These are phyloP conservation scores for Schizochytrium sp. DNA, from an alignment of 108 stramenopile genomes.

Conservation along the genomic window DNA sequence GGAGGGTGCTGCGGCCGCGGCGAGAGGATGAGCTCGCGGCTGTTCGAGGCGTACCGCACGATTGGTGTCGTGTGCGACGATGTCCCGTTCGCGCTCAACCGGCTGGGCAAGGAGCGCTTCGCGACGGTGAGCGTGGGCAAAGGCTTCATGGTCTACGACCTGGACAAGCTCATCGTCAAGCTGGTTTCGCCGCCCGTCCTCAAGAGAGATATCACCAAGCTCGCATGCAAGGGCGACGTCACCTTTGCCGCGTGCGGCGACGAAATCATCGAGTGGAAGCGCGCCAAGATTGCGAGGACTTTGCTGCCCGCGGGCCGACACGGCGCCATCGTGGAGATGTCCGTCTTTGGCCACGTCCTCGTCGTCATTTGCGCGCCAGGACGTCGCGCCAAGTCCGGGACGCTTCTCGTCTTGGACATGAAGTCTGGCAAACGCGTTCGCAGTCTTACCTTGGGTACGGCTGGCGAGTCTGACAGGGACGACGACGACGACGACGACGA, in stretches of 20 bases:
- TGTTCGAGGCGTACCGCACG: slow-evolving; percentile 40
- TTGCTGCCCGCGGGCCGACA: background rate
- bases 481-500: background rate
- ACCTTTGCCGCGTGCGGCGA: background rate
- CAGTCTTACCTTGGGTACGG: background rate
- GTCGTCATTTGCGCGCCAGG: background rate
- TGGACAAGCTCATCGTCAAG: slow-evolving; percentile 13
- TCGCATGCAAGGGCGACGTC: background rate
- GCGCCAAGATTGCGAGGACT: background rate
- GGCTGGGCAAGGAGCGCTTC: slow-evolving; percentile 40
- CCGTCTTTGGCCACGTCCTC: background rate
- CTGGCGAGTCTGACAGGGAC: background rate
- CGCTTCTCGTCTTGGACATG: background rate
- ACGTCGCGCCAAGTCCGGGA: background rate
- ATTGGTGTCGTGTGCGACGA: slow-evolving; percentile 42
- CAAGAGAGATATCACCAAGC: background rate
- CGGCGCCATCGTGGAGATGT: background rate
- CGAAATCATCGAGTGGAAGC: background rate
- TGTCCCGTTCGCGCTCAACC: slow-evolving; percentile 35
- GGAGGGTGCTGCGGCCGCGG: background rate
- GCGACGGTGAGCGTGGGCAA: slow-evolving; percentile 35
- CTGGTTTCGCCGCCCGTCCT: background rate
- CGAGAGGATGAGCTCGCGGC: slow-evolving; percentile 22
- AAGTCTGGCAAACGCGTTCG: background rate
- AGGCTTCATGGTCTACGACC: slow-evolving; percentile 34